A percentile compares a stretch with the other conserved stretches of the same genome.
phyloP scores from a whole-genome alignment of 805 yeast species.

The Lachancea kluyveri region DNA sequence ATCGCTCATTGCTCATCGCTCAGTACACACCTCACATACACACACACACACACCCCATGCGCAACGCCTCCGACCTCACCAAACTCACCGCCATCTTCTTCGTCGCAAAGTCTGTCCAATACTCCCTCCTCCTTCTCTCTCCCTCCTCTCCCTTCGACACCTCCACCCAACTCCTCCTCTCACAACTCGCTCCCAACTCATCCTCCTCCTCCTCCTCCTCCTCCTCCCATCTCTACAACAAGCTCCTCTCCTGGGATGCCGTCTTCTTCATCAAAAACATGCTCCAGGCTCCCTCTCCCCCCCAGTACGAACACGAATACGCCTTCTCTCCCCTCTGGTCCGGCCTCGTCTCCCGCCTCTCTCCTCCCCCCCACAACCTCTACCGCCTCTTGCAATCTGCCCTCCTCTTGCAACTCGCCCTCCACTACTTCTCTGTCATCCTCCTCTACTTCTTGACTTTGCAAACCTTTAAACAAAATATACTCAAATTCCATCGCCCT shows the following conservation, averaged over 20 bases:
- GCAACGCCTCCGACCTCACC: no score
- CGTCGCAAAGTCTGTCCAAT: conserved; percentile 18
- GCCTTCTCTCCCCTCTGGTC: conserved; percentile 84
- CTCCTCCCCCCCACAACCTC: conserved; percentile 25
- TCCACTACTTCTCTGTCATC: conserved; percentile 46
- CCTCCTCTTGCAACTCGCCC: conserved; percentile 42
- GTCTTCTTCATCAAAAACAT: conserved; percentile 61
- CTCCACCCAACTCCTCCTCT: conserved; percentile 23
- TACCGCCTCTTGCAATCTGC: conserved; percentile 43
- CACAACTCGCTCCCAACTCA: conserved; percentile 6
- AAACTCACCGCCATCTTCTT: conserved; percentile 7
- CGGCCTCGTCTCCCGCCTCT: conserved; percentile 33
- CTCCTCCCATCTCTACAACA: conserved; percentile 36
- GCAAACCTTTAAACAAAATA: conserved; percentile 21
- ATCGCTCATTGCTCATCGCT: no score
- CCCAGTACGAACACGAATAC: conserved; percentile 79
- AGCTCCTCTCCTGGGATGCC: conserved; percentile 76
- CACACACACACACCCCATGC: no score
- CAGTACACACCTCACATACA: no score
- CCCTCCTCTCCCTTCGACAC: conserved; percentile 27
- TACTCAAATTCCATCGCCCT: conserved; percentile 12
- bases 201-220: conserved; percentile 10
- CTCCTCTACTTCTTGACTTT: conserved; percentile 45
- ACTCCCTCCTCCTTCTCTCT: conserved; percentile 17
- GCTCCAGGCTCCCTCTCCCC: conserved; percentile 38